These are phyloP conservation scores for Glycine tomentella DNA, from an alignment of 306 rosid genomes.

Conservation along the genomic window DNA sequence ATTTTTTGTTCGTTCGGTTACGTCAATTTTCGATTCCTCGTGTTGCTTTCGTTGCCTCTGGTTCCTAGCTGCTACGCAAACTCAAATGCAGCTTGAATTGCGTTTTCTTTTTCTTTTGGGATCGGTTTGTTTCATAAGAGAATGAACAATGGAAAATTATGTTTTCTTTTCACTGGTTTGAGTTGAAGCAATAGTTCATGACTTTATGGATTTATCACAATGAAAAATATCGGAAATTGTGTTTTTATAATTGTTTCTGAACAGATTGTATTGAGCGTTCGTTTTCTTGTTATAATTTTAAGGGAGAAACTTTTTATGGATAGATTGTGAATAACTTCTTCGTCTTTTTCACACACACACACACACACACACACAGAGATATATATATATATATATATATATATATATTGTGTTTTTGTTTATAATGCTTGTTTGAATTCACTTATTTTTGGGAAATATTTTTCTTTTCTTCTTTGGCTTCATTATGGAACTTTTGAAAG, in stretches of 20 bases:
- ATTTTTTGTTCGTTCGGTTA: conserved; percentile 6
- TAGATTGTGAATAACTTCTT: conserved; percentile 11
- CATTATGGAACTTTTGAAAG: neutral
- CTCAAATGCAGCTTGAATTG: conserved; percentile 54
- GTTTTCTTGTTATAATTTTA: conserved; percentile 32
- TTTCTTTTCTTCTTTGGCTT: neutral
- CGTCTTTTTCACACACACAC: neutral
- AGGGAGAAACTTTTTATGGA: conserved; percentile 1
- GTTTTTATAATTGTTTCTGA: conserved; percentile 25
- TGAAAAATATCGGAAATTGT: neutral
- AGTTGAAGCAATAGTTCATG: neutral
- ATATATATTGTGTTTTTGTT: neutral
- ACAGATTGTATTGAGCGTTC: neutral
- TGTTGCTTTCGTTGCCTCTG: conserved; percentile 25
- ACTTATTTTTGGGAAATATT: neutral
- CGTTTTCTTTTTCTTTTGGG: conserved; percentile 15
- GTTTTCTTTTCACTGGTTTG: conserved; percentile 26
- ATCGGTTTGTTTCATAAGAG: conserved; percentile 52
- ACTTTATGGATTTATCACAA: conserved; percentile 15
- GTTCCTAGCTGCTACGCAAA: conserved; percentile 39
- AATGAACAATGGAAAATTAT: conserved; percentile 18
- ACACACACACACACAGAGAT: too few relatives aligned
- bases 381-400: neutral
- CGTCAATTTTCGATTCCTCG: conserved; percentile 38
- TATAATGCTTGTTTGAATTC: neutral